Percentiles rank a stretch among this genome's conserved stretches.
These are phyloP conservation scores for Crotalaria pallida DNA, from an alignment of 306 rosid species.

Conservation along the genomic window DNA sequence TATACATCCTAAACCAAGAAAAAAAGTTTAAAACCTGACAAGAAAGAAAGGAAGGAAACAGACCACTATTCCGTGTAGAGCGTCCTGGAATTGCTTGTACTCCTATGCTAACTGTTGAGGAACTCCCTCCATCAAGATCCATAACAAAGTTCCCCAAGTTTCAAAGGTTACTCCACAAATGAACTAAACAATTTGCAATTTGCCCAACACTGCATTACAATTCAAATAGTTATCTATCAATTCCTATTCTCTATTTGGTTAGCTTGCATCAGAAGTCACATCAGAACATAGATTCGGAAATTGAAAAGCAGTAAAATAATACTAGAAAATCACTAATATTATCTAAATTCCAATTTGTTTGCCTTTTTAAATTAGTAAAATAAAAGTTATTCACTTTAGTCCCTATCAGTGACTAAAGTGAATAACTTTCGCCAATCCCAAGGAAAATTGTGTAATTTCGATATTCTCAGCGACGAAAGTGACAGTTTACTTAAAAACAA, in stretches of 20 bases:
- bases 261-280: background rate
- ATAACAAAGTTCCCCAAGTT: constrained; percentile 20
- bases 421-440: background rate
- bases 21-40: constrained; percentile 1
- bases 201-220: constrained; percentile 16
- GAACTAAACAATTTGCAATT: constrained; percentile 19
- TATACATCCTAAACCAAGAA: background rate
- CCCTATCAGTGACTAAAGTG: too few relatives aligned
- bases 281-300: too few relatives aligned
- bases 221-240: constrained; percentile 16
- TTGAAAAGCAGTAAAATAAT: constrained; percentile 1
- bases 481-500: too few relatives aligned
- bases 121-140: constrained; percentile 40
- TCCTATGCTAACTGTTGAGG: constrained; percentile 20
- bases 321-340: background rate
- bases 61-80: constrained; percentile 23
- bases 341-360: background rate
- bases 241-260: background rate
- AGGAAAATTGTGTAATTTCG: too few relatives aligned
- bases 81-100: constrained; percentile 13
- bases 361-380: background rate
- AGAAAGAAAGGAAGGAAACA: constrained; percentile 22
- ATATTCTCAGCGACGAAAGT: too few relatives aligned
- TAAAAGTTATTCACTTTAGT: too few relatives aligned
- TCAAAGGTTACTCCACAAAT: constrained; percentile 23